Conservation (phyloP, 495 filamentous ascomycete species). For the Cercophora scortea region DNA sequence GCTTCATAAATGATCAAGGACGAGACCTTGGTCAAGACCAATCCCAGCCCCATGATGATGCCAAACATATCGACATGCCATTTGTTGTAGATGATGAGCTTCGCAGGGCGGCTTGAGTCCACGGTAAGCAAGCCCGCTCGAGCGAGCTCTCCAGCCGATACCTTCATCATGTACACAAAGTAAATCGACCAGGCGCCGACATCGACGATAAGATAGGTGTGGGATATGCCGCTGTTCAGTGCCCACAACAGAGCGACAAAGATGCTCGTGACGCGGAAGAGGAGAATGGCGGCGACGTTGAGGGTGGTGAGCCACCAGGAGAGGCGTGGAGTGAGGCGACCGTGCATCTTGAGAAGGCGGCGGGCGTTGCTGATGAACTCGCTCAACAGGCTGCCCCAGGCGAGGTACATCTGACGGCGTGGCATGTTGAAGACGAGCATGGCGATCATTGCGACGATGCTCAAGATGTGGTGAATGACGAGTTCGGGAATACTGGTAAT, state of each 20-base stretch:
- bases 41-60: constrained; percentile 6
- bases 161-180: constrained; percentile 15
- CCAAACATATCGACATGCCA: constrained; percentile 10
- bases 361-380: constrained; percentile 14
- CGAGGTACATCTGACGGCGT: constrained; percentile 14
- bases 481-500: constrained; percentile 12
- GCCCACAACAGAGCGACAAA: constrained; percentile 15
- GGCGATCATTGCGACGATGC: constrained; percentile 11
- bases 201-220: constrained; percentile 5
- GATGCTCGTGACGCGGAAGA: constrained; percentile 10
- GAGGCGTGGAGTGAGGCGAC: constrained; percentile 2
- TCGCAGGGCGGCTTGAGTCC: background rate
- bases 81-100: constrained; percentile 9
- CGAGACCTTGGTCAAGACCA: constrained; percentile 9
- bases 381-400: constrained; percentile 10
- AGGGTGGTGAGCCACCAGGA: constrained; percentile 8
- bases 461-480: constrained; percentile 16
- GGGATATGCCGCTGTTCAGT: constrained; percentile 5
- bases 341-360: constrained; percentile 13
- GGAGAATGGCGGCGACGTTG: constrained; percentile 3
- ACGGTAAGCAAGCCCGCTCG: constrained; percentile 5
- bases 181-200: constrained; percentile 6
- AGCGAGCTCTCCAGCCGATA: constrained; percentile 4
- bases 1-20: constrained; percentile 8
- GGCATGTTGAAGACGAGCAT: constrained; percentile 12